phyloP scores from a whole-genome alignment of 208 protist species.

The Trypanosoma rangeli region DNA sequence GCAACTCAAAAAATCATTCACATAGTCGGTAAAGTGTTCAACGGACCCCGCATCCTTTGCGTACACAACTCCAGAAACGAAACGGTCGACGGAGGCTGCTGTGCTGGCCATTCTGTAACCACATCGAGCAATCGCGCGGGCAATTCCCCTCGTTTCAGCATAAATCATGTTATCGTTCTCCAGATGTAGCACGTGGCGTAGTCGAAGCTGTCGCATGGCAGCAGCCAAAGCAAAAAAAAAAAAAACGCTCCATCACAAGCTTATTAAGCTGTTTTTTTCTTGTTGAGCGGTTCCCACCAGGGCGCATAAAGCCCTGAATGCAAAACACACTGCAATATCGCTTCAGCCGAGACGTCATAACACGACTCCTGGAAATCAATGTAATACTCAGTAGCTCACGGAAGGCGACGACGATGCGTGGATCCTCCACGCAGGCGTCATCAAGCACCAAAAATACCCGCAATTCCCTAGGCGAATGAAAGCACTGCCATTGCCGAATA shows the following conservation, averaged over 20 bases:
- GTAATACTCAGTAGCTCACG: constrained; percentile 14
- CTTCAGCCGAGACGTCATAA: constrained; percentile 7
- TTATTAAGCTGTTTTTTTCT: constrained; percentile 34
- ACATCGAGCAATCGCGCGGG: constrained; percentile 15
- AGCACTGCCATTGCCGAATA: constrained; percentile 37
- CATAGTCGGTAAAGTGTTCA: constrained; percentile 18
- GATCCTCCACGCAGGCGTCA: constrained; percentile 5
- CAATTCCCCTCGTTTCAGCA: constrained; percentile 11
- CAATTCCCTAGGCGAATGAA: constrained; percentile 15
- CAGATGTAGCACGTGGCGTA: constrained; percentile 28
- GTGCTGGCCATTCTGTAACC: constrained; percentile 10
- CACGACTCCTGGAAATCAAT: not conserved
- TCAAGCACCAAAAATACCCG: constrained; percentile 27
- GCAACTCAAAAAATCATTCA: constrained; percentile 33
- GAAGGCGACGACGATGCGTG: not conserved
- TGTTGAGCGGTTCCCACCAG: constrained; percentile 29
- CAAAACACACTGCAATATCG: constrained; percentile 30
- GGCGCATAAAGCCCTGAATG: constrained; percentile 40
- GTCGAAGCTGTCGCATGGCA: constrained; percentile 10
- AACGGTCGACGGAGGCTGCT: constrained; percentile 15
- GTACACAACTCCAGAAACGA: constrained; percentile 30
- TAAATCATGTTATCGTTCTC: constrained; percentile 43
- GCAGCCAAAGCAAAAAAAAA: constrained; percentile 11
- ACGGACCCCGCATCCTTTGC: constrained; percentile 18
- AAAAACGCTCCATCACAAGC: constrained; percentile 30